phyloP scores from a whole-genome alignment of 306 rosid species.

The Clitoria ternatea region DNA sequence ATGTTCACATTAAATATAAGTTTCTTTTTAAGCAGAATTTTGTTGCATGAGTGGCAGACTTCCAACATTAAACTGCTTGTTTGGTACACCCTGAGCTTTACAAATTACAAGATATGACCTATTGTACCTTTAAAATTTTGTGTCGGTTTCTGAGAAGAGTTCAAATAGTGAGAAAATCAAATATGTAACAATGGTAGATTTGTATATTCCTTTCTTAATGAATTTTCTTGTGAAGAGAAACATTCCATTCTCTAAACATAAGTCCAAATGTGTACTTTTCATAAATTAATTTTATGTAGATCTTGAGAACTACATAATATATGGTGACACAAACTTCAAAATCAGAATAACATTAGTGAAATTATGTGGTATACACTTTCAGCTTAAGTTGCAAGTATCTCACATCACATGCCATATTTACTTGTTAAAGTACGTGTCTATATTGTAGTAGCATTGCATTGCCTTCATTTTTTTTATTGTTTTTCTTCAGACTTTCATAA shows the following conservation, averaged over 20 bases:
- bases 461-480: background rate
- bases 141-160: background rate
- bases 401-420: background rate
- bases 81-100: background rate
- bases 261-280: background rate
- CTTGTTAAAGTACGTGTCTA: background rate
- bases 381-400: background rate
- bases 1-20: background rate
- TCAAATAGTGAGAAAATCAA: background rate
- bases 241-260: background rate
- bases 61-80: background rate
- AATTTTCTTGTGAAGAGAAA: background rate
- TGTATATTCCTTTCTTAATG: background rate
- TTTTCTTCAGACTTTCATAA: background rate
- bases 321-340: background rate
- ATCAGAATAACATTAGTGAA: background rate
- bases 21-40: background rate
- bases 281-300: background rate
- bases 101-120: background rate
- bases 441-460: background rate
- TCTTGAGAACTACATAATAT: background rate
- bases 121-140: background rate
- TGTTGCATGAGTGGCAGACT: background rate
- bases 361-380: background rate
- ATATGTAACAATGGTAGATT: background rate